A percentile compares a stretch with the other conserved stretches of the same genome.
These are phyloP conservation scores for Baudoinia panamericana DNA, from an alignment of 495 filamentous ascomycete species.

Conservation along the genomic window DNA sequence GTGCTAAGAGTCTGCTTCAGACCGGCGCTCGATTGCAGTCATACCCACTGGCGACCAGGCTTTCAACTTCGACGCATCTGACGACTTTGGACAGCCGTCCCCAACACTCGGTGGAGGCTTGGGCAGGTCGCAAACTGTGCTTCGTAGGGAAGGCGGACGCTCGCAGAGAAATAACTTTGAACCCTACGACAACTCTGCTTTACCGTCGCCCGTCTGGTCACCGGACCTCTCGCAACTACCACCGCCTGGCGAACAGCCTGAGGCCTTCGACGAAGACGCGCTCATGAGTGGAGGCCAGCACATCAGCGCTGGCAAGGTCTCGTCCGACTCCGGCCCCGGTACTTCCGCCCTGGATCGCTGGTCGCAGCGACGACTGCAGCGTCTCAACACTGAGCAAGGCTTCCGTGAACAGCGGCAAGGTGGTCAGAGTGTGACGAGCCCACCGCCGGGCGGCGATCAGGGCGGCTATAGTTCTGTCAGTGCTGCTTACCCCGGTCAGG, in stretches of 20 bases:
- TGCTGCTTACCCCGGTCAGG: not conserved
- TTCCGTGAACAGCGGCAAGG: slow-evolving; percentile 21
- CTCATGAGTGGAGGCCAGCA: slow-evolving; percentile 11
- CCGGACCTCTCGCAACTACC: slow-evolving; percentile 11
- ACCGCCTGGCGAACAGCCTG: slow-evolving; percentile 10
- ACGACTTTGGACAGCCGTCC: slow-evolving; percentile 5
- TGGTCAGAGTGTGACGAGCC: slow-evolving; percentile 4
- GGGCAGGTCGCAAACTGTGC: slow-evolving; percentile 13
- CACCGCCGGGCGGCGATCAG: slow-evolving; percentile 10
- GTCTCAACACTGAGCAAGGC: slow-evolving; percentile 21
- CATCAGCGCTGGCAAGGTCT: slow-evolving; percentile 10
- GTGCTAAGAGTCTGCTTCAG: not conserved
- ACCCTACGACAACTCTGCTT: not conserved
- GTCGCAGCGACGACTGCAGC: slow-evolving; percentile 17
- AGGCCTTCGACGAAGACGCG: not conserved
- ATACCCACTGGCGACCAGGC: slow-evolving; percentile 5
- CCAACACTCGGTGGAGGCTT: slow-evolving; percentile 9
- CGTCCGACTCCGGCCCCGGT: slow-evolving; percentile 15
- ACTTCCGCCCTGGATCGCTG: slow-evolving; percentile 16
- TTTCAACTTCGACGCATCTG: not conserved
- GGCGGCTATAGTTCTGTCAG: slow-evolving; percentile 5
- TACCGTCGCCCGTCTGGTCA: slow-evolving; percentile 13
- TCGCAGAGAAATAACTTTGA: not conserved
- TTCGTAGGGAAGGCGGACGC: slow-evolving; percentile 10
- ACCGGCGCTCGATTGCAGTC: slow-evolving; percentile 16